A percentile compares a stretch with the other conserved stretches of the same genome.
These are phyloP conservation scores for Amaranthus cruentus DNA, from an alignment of 148 eudicot genomes.

Conservation along the genomic window DNA sequence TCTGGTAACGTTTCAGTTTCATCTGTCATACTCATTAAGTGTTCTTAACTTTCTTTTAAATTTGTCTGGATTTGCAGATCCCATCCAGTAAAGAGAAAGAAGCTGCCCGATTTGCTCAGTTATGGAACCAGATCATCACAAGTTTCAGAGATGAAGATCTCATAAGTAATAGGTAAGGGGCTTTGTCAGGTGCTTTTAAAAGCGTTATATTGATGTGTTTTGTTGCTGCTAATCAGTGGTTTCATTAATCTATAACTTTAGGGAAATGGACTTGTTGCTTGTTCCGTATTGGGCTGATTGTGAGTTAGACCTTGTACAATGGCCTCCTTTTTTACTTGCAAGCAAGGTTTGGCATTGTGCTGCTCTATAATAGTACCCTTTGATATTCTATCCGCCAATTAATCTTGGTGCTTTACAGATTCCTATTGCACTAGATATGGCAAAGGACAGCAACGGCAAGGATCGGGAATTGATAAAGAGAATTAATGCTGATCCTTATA, in stretches of 20 bases:
- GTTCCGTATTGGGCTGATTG: conserved; percentile 98
- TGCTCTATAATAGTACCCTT: neutral
- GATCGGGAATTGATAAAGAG: conserved; percentile 80
- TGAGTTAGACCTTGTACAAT: conserved; percentile 75
- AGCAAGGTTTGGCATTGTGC: conserved; percentile 45
- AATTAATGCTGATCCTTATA: conserved; percentile 65
- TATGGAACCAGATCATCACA: conserved; percentile 94
- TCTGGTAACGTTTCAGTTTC: neutral
- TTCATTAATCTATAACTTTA: conserved; percentile 19
- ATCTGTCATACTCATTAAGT: neutral
- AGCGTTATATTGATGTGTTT: neutral
- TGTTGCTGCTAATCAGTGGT: neutral
- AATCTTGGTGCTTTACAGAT: conserved; percentile 43
- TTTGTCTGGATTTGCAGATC: conserved; percentile 37
- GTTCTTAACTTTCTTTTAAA: neutral
- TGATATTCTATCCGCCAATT: neutral
- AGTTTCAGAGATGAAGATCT: conserved; percentile 98
- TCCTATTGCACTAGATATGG: conserved; percentile 97
- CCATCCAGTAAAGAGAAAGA: conserved; percentile 70
- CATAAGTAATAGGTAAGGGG: conserved; percentile 51
- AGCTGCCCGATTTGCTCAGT: conserved; percentile 96
- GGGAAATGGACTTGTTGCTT: conserved; percentile 94
- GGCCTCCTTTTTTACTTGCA: conserved; percentile 97
- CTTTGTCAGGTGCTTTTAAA: neutral
- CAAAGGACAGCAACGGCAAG: conserved; percentile 79